These are phyloP conservation scores for Hyaloperonospora arabidopsidis DNA, from an alignment of 352 stramenopile genomes.

Conservation along the genomic window DNA sequence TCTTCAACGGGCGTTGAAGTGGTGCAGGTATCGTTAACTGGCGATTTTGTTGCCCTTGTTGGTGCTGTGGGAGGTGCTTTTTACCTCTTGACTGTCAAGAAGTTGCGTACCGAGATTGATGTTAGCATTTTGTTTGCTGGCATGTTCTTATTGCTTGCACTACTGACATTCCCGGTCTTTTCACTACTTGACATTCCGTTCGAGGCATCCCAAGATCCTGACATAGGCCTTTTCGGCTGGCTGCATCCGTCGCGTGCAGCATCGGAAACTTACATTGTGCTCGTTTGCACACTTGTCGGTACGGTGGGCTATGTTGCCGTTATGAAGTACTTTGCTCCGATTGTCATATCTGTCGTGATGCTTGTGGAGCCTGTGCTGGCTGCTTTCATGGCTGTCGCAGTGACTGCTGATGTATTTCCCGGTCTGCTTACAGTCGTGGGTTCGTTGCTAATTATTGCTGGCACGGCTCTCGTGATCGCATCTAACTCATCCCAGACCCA, in stretches of 20 bases:
- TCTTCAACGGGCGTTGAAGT: slow-evolving; percentile 20
- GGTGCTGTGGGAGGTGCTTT: slow-evolving; percentile 64
- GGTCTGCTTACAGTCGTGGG: slow-evolving; percentile 59
- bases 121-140: slow-evolving; percentile 53
- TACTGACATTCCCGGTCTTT: slow-evolving; percentile 65
- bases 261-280: slow-evolving; percentile 75
- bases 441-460: slow-evolving; percentile 57
- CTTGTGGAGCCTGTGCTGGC: slow-evolving; percentile 82
- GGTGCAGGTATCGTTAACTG: slow-evolving; percentile 41
- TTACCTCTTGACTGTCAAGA: slow-evolving; percentile 70
- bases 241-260: slow-evolving; percentile 51
- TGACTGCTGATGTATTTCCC: slow-evolving; percentile 71
- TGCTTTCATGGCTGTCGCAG: slow-evolving; percentile 59
- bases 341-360: slow-evolving; percentile 85
- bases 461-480: slow-evolving; percentile 62
- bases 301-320: slow-evolving; percentile 82
- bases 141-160: slow-evolving; percentile 56
- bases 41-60: slow-evolving; percentile 68
- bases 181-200: slow-evolving; percentile 55
- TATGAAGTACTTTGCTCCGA: slow-evolving; percentile 89
- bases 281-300: slow-evolving; percentile 81
- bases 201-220: slow-evolving; percentile 59
- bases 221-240: slow-evolving; percentile 83
- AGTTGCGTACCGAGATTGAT: slow-evolving; percentile 58
- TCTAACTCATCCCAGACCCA: slow-evolving; percentile 71